Conservation (phyloP, 495 filamentous ascomycete species). For the Polyplosphaeria fusca region DNA sequence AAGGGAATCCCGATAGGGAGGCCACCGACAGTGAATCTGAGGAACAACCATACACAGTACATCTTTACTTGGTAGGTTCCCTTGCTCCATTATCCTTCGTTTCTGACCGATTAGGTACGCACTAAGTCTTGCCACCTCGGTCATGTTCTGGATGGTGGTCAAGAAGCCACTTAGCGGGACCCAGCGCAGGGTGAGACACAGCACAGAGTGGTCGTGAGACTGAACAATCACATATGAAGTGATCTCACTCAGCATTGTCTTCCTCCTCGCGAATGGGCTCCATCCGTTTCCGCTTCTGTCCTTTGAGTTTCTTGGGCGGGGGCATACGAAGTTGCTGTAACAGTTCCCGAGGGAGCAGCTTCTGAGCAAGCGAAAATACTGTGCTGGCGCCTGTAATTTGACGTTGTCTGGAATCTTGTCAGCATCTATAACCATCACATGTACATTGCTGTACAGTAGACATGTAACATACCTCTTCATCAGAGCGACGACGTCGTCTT, state of each 20-base stretch:
- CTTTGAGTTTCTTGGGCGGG: slow-evolving; percentile 45
- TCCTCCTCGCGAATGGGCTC: slow-evolving; percentile 38
- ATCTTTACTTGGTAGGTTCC: slow-evolving; percentile 89
- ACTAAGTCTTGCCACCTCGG: slow-evolving; percentile 75
- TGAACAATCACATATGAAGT: not conserved
- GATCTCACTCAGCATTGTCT: slow-evolving; percentile 5
- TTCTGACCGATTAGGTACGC: slow-evolving; percentile 66
- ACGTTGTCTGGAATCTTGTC: slow-evolving; percentile 61
- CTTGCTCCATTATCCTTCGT: not conserved
- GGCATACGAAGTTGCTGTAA: slow-evolving; percentile 77
- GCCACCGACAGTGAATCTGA: slow-evolving; percentile 83
- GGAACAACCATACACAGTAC: slow-evolving; percentile 96
- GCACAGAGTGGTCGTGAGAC: slow-evolving; percentile 65
- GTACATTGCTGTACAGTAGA: slow-evolving; percentile 35
- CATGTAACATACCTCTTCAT: slow-evolving; percentile 68
- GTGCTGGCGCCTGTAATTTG: slow-evolving; percentile 68
- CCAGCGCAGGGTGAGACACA: slow-evolving; percentile 71
- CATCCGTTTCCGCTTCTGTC: slow-evolving; percentile 42
- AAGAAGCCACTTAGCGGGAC: slow-evolving; percentile 75
- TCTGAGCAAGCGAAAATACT: slow-evolving; percentile 77
- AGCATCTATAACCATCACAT: slow-evolving; percentile 35
- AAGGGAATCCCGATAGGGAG: slow-evolving; percentile 93
- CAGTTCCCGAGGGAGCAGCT: slow-evolving; percentile 75
- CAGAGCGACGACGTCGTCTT: slow-evolving; percentile 74
- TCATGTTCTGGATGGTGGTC: slow-evolving; percentile 94